Evolutionary conservation across 1,284 basidiomycete species (phyloP).

Genomic region (Ustilago crameri): DNA sequence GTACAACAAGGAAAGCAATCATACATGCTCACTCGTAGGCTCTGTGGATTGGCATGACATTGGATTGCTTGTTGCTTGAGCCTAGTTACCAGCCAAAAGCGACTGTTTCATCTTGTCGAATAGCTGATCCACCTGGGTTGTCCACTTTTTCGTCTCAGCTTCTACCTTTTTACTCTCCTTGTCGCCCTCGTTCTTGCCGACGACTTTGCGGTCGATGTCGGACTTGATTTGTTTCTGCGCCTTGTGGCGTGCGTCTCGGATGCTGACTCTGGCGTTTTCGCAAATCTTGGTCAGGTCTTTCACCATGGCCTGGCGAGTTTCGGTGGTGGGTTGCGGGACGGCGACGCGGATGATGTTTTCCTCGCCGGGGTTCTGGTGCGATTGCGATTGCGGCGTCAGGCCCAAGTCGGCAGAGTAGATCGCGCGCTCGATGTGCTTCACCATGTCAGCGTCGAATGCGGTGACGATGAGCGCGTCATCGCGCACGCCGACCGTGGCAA

Average conservation of each 20-base stretch:
- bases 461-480: constrained; percentile 62
- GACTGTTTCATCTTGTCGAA: constrained; percentile 57
- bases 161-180: constrained; percentile 58
- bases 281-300: constrained; percentile 62
- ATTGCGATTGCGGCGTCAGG: constrained; percentile 56
- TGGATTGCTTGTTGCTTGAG: not conserved
- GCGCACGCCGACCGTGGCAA: constrained; percentile 64
- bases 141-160: constrained; percentile 55
- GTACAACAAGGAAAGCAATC: not conserved
- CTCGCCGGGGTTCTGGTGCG: constrained; percentile 40
- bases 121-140: constrained; percentile 52
- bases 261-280: constrained; percentile 63
- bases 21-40: not conserved
- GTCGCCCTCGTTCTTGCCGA: constrained; percentile 57
- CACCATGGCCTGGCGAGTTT: constrained; percentile 57
- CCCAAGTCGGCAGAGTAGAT: constrained; percentile 61
- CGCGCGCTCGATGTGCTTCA: constrained; percentile 65
- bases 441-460: constrained; percentile 56
- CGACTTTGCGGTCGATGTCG: constrained; percentile 60
- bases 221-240: constrained; percentile 65
- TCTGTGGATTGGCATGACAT: not conserved
- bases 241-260: constrained; percentile 57
- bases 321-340: constrained; percentile 62
- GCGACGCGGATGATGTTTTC: constrained; percentile 61
- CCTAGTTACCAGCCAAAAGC: constrained; percentile 23